phyloP scores from a whole-genome alignment of 768 basidiomycete genomes.

The Cyclocybe aegerita region DNA sequence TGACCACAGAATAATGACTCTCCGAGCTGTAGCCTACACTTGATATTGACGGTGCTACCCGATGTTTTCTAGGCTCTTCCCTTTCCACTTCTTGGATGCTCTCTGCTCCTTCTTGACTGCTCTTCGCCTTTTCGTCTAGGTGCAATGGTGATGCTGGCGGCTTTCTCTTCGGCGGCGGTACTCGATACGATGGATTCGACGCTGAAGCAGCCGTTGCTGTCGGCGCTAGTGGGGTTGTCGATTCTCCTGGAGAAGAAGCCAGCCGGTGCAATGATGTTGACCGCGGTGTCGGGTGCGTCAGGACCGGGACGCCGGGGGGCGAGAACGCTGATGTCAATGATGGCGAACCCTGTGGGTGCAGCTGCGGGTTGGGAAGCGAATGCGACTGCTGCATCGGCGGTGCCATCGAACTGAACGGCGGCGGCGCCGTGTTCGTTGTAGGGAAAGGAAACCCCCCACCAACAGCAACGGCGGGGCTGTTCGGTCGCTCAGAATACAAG shows the following conservation, averaged over 20 bases:
- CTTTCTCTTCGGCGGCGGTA: slow-evolving; percentile 18
- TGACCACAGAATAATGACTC: not conserved
- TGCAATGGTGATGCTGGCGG: slow-evolving; percentile 15
- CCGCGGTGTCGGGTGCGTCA: slow-evolving; percentile 14
- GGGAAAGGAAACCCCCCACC: not conserved
- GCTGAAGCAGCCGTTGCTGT: slow-evolving; percentile 5
- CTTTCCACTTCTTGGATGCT: slow-evolving; percentile 7
- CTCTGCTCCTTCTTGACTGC: slow-evolving; percentile 9
- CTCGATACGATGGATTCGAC: slow-evolving; percentile 5
- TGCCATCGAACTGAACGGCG: not conserved
- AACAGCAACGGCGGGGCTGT: slow-evolving; percentile 26
- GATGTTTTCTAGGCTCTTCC: too few species aligned
- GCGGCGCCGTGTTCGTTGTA: not conserved
- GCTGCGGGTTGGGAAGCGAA: not conserved
- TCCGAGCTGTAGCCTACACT: too few species aligned
- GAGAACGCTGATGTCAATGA: not conserved
- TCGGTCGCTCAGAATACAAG: slow-evolving; percentile 34
- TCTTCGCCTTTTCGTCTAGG: not conserved
- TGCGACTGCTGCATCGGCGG: too few species aligned
- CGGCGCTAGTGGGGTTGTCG: not conserved
- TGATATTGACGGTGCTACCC: too few species aligned
- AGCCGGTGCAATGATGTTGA: slow-evolving; percentile 17
- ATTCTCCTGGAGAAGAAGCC: not conserved
- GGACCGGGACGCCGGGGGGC: slow-evolving; percentile 4
- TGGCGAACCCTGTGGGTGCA: not conserved